Conservation (phyloP, 2,329 filamentous ascomycete species). For the Penicillium sp. region DNA sequence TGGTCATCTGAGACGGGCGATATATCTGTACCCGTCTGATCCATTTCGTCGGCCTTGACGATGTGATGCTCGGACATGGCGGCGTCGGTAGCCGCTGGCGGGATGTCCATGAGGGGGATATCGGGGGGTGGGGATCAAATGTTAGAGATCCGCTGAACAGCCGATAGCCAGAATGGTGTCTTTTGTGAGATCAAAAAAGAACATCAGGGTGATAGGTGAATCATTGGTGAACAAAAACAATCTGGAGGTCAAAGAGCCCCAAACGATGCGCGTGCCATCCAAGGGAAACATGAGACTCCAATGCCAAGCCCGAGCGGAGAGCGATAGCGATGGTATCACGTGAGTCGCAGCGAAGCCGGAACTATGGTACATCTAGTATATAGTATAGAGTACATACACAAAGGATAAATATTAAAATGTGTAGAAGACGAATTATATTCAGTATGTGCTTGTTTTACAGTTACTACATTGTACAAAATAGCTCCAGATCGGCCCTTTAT, state of each 20-base stretch:
- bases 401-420: too few relatives aligned
- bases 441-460: too few relatives aligned
- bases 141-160: constrained; percentile 5
- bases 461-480: too few relatives aligned
- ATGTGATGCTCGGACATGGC: constrained; percentile 44
- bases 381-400: too few relatives aligned
- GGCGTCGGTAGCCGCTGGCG: constrained; percentile 24
- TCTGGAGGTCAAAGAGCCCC: background rate
- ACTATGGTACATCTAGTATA: too few relatives aligned
- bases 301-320: background rate
- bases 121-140: constrained; percentile 2
- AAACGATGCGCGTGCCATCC: constrained; percentile 11
- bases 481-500: constrained; percentile 15
- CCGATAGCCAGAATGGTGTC: constrained; percentile 4
- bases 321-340: background rate
- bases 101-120: constrained; percentile 31
- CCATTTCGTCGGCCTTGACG: constrained; percentile 55
- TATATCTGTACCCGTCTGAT: constrained; percentile 53
- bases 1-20: constrained; percentile 49
- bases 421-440: too few relatives aligned
- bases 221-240: background rate
- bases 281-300: background rate
- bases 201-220: constrained; percentile 7
- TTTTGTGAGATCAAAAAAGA: background rate
- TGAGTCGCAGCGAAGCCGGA: too few relatives aligned